Evolutionary conservation across 768 basidiomycete species (phyloP).

Genomic region (Lentinula detonsa): DNA sequence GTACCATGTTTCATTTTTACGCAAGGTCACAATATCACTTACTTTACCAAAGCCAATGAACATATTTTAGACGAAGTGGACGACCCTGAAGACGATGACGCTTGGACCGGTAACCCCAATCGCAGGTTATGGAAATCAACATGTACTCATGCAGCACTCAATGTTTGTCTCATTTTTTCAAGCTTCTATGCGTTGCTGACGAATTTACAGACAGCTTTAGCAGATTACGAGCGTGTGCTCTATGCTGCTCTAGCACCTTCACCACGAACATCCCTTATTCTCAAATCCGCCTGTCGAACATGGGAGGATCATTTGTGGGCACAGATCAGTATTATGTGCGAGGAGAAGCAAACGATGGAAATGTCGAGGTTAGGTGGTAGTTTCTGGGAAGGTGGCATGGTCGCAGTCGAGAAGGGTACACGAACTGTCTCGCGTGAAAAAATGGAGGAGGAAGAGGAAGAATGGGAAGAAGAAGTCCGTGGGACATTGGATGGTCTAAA

Average conservation of each 20-base stretch:
- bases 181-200: not conserved
- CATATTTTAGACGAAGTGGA: constrained; percentile 42
- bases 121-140: constrained; percentile 84
- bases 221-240: constrained; percentile 73
- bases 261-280: constrained; percentile 54
- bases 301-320: constrained; percentile 99
- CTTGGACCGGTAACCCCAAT: constrained; percentile 70
- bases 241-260: constrained; percentile 83
- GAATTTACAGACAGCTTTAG: constrained; percentile 42
- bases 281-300: constrained; percentile 72
- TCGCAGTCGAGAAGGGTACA: constrained; percentile 35
- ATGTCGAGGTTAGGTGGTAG: constrained; percentile 63
- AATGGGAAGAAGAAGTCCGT: constrained; percentile 64
- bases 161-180: constrained; percentile 40
- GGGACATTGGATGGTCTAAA: constrained; percentile 52
- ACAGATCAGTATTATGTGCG: constrained; percentile 72
- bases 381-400: constrained; percentile 73
- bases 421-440: constrained; percentile 16
- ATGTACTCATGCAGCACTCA: constrained; percentile 74
- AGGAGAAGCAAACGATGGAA: constrained; percentile 70
- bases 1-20: constrained; percentile 29
- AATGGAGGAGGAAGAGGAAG: constrained; percentile 32
- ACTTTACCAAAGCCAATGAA: constrained; percentile 24
- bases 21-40: not conserved
- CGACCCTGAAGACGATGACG: constrained; percentile 37